These are phyloP conservation scores for Hanseniaspora thailandica DNA, from an alignment of 805 yeast species.

Conservation along the genomic window DNA sequence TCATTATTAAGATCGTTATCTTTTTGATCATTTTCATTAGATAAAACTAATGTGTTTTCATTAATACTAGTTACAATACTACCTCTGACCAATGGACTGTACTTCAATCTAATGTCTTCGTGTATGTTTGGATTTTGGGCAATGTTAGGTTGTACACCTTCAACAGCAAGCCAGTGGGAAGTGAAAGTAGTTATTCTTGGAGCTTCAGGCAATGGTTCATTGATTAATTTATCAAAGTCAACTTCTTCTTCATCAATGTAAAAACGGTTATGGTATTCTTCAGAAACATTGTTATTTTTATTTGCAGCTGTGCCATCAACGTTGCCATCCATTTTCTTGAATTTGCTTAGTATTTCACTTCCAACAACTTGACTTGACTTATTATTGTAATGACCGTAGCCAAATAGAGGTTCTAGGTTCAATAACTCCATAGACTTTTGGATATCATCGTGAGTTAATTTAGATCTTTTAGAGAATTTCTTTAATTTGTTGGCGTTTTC, in stretches of 20 bases:
- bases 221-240: conserved; percentile 84
- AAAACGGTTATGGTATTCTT: conserved; percentile 44
- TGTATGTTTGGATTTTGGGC: conserved; percentile 82
- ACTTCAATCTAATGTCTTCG: conserved; percentile 50
- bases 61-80: conserved; percentile 59
- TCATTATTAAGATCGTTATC: conserved; percentile 18
- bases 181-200: conserved; percentile 88
- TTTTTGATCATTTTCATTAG: conserved; percentile 15
- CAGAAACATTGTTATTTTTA: conserved; percentile 22
- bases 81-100: conserved; percentile 73
- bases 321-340: neutral
- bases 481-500: conserved; percentile 94
- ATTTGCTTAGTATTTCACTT: conserved; percentile 12
- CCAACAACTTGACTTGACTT: conserved; percentile 3
- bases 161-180: conserved; percentile 95
- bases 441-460: conserved; percentile 70
- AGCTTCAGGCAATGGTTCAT: conserved; percentile 88
- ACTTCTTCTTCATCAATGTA: conserved; percentile 87
- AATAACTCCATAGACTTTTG: conserved; percentile 69
- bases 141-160: conserved; percentile 95
- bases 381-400: conserved; percentile 41
- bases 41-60: conserved; percentile 31
- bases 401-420: conserved; percentile 89
- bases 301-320: neutral
- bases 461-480: conserved; percentile 81